A percentile compares a stretch with the other conserved stretches of the same genome.
These are phyloP conservation scores for Psilocybe tampanensis DNA, from an alignment of 768 basidiomycete genomes.

Conservation along the genomic window DNA sequence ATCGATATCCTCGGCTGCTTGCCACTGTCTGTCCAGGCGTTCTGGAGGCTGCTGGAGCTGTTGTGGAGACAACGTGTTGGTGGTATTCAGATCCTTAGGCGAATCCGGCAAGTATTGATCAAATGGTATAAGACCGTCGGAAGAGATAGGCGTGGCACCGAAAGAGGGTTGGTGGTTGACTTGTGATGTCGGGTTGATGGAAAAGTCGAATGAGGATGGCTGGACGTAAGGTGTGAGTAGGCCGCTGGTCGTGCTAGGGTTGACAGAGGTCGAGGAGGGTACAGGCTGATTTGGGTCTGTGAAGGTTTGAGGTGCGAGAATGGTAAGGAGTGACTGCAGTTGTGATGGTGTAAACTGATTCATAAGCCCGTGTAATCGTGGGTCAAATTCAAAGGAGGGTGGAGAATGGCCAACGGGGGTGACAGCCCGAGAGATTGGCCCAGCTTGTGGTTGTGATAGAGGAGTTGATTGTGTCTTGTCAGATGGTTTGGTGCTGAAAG, in stretches of 20 bases:
- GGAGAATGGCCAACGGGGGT: constrained; percentile 23
- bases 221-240: constrained; percentile 35
- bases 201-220: constrained; percentile 37
- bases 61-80: constrained; percentile 19
- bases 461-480: constrained; percentile 2
- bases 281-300: constrained; percentile 27
- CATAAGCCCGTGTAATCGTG: constrained; percentile 50
- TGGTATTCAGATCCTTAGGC: constrained; percentile 31
- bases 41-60: constrained; percentile 27
- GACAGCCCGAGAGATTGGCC: constrained; percentile 17
- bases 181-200: constrained; percentile 17
- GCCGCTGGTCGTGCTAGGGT: constrained; percentile 19
- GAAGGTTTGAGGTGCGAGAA: constrained; percentile 38
- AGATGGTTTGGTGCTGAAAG: not conserved
- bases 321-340: constrained; percentile 57
- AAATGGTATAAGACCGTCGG: constrained; percentile 34
- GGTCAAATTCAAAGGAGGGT: constrained; percentile 37
- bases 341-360: constrained; percentile 57
- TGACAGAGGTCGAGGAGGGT: constrained; percentile 17
- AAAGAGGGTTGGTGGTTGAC: not conserved
- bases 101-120: constrained; percentile 22
- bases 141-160: constrained; percentile 14
- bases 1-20: constrained; percentile 63
- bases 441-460: constrained; percentile 14
- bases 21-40: constrained; percentile 56